Conservation (phyloP, 1,139 yeast species). For the Kodamaea ohmeri region DNA sequence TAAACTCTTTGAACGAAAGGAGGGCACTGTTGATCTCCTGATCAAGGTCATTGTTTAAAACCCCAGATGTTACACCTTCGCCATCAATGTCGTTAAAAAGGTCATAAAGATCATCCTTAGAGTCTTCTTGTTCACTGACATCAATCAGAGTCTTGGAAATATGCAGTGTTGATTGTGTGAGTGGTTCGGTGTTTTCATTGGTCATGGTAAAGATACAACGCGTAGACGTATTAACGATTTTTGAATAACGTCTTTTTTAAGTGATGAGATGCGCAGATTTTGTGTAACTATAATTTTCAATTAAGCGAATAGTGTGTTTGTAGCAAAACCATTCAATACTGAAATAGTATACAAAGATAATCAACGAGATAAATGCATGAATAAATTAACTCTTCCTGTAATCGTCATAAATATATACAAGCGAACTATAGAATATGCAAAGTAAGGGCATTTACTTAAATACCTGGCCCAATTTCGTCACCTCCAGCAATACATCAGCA, state of each 20-base stretch:
- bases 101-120: constrained; percentile 8
- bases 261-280: constrained; percentile 9
- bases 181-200: background rate
- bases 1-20: constrained; percentile 19
- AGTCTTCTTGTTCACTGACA: background rate
- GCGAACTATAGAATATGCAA: background rate
- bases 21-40: constrained; percentile 24
- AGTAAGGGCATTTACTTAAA: constrained; percentile 10
- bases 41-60: constrained; percentile 14
- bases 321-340: no score
- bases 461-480: constrained; percentile 32
- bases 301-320: no score
- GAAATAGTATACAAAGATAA: no score
- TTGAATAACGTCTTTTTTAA: constrained; percentile 1
- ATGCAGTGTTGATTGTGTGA: no score
- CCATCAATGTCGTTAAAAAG: constrained; percentile 14
- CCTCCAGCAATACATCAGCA: constrained; percentile 37
- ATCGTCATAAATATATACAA: constrained; percentile 1
- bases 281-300: constrained; percentile 1
- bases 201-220: background rate
- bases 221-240: background rate
- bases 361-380: no score
- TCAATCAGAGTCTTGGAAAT: background rate
- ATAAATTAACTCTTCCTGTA: background rate
- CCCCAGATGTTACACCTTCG: constrained; percentile 10